These are phyloP conservation scores for Pseudocercospora musae DNA, from an alignment of 2,329 filamentous ascomycete genomes.

Conservation along the genomic window DNA sequence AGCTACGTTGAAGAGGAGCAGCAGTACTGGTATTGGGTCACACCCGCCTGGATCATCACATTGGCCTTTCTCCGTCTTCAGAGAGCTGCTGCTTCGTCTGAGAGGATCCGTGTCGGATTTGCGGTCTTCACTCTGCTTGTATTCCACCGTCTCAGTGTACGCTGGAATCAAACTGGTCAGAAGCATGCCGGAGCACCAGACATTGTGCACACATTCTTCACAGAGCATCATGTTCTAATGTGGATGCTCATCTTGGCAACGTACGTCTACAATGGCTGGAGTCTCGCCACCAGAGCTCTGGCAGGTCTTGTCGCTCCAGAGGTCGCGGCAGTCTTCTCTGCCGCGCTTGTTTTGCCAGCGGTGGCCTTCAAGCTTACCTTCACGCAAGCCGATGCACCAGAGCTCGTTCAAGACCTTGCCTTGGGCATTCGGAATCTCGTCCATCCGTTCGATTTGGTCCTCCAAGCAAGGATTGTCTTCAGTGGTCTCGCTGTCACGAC, in stretches of 20 bases:
- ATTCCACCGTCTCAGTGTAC: conserved; percentile 63
- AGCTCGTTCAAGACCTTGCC: conserved; percentile 54
- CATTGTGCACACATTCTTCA: conserved; percentile 70
- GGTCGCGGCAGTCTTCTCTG: conserved; percentile 32
- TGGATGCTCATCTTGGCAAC: conserved; percentile 70
- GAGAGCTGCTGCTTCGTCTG: neutral
- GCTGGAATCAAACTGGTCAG: conserved; percentile 97
- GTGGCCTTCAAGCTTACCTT: conserved; percentile 88
- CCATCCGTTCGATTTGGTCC: conserved; percentile 32
- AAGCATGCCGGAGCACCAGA: conserved; percentile 91
- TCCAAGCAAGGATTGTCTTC: conserved; percentile 39
- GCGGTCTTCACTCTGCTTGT: conserved; percentile 47
- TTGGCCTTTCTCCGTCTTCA: conserved; percentile 30
- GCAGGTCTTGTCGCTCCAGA: conserved; percentile 29
- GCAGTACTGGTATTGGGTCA: conserved; percentile 95
- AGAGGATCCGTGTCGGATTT: conserved; percentile 6
- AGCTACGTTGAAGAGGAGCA: conserved; percentile 99
- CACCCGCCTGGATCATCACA: conserved; percentile 61
- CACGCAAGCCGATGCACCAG: conserved; percentile 81
- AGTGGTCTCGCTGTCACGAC: conserved; percentile 33
- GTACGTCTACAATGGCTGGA: conserved; percentile 60
- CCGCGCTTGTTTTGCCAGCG: conserved; percentile 53
- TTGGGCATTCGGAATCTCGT: conserved; percentile 29
- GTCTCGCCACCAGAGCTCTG: conserved; percentile 38
- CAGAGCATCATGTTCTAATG: conserved; percentile 61